Conservation (phyloP, 805 yeast species). For the Grigorovia humatica region DNA sequence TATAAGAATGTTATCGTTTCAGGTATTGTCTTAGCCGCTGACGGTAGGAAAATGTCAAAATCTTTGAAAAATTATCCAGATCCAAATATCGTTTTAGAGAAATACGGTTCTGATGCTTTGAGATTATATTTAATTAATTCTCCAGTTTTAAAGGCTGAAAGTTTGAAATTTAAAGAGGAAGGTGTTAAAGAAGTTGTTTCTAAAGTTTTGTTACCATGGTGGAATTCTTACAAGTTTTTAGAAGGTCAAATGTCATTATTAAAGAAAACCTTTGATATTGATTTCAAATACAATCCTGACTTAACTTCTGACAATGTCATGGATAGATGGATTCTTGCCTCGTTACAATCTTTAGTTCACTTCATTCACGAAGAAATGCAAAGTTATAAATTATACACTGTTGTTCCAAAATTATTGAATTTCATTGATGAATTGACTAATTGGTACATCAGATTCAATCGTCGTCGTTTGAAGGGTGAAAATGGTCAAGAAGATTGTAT, state of each 20-base stretch:
- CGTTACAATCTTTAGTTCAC: constrained; percentile 83
- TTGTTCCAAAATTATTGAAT: constrained; percentile 81
- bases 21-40: constrained; percentile 94
- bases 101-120: constrained; percentile 96
- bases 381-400: constrained; percentile 85
- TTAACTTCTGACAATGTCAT: constrained; percentile 73
- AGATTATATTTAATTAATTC: constrained; percentile 94
- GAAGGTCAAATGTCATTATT: constrained; percentile 85
- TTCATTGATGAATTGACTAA: constrained; percentile 92
- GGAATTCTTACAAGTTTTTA: constrained; percentile 93
- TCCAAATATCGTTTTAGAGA: constrained; percentile 69
- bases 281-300: constrained; percentile 60
- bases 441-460: constrained; percentile 97
- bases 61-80: constrained; percentile 97
- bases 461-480: constrained; percentile 96
- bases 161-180: constrained; percentile 93
- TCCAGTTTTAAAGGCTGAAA: constrained; percentile 93
- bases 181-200: constrained; percentile 98
- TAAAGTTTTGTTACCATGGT: constrained; percentile 95
- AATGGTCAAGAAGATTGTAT: constrained; percentile 76
- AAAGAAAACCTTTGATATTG: constrained; percentile 61
- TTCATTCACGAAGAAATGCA: constrained; percentile 85
- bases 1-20: constrained; percentile 90
- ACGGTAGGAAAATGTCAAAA: constrained; percentile 99
- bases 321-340: constrained; percentile 96